Conservation (phyloP, 371 early-diverging fungal species). For the Zancudomyces culisetae region DNA sequence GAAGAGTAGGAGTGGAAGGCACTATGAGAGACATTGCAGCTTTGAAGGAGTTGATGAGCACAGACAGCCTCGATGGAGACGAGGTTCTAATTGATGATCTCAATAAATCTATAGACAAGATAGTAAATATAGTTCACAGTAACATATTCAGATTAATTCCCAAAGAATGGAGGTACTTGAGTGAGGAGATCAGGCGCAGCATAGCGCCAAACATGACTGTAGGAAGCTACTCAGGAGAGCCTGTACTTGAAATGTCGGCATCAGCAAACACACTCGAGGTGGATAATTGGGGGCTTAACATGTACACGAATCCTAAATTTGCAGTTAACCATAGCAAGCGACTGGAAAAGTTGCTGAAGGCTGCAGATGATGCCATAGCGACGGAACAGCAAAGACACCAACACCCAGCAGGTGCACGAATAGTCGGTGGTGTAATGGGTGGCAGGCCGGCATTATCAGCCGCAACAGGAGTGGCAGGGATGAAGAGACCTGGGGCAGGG, state of each 20-base stretch:
- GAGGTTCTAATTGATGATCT: neutral
- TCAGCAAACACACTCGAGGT: neutral
- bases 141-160: constrained; percentile 1
- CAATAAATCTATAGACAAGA: neutral
- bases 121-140: neutral
- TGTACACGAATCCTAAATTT: neutral
- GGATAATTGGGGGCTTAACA: constrained; percentile 3
- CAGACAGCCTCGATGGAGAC: too few relatives aligned
- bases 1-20: neutral
- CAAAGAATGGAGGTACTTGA: constrained; percentile 3
- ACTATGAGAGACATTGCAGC: neutral
- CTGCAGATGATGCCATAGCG: neutral
- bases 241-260: neutral
- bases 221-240: neutral
- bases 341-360: neutral
- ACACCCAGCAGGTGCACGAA: too few relatives aligned
- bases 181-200: neutral
- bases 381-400: neutral
- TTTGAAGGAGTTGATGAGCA: too few relatives aligned
- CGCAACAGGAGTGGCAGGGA: too few relatives aligned
- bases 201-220: neutral
- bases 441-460: too few relatives aligned
- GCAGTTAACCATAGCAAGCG: neutral
- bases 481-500: too few relatives aligned
- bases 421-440: too few relatives aligned